phyloP scores from a whole-genome alignment of 1,284 basidiomycete genomes.

The Rhodofomes roseus region DNA sequence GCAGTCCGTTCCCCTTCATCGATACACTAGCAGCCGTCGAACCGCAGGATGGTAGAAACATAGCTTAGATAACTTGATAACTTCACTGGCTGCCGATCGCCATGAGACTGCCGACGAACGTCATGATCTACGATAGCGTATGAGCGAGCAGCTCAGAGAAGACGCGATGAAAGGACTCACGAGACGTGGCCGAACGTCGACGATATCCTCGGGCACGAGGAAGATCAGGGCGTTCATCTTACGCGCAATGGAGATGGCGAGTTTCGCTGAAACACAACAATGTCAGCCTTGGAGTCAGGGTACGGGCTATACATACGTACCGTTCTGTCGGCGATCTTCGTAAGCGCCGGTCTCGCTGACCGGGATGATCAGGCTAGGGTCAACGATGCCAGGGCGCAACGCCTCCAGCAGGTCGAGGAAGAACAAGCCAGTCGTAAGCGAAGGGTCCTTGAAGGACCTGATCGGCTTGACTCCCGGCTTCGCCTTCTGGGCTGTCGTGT shows the following conservation, averaged over 20 bases:
- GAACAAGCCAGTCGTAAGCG: constrained; percentile 88
- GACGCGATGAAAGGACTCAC: constrained; percentile 40
- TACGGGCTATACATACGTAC: constrained; percentile 35
- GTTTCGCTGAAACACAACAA: constrained; percentile 62
- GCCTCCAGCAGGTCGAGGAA: constrained; percentile 92
- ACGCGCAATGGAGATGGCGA: constrained; percentile 96
- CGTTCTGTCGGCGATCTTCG: constrained; percentile 91
- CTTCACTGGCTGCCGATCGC: constrained; percentile 17
- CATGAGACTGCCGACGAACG: constrained; percentile 51
- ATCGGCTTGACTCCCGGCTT: constrained; percentile 70
- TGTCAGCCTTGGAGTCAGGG: not conserved
- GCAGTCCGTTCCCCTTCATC: not conserved
- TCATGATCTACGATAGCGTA: constrained; percentile 35
- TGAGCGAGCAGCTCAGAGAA: not conserved
- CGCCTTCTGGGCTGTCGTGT: constrained; percentile 76
- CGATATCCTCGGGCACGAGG: constrained; percentile 95
- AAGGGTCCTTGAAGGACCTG: constrained; percentile 92
- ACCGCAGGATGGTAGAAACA: not conserved
- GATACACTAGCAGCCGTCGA: constrained; percentile 1
- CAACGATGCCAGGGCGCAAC: constrained; percentile 92
- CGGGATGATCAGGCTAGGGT: constrained; percentile 76
- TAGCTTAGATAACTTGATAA: not conserved
- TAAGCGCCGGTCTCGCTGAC: constrained; percentile 69
- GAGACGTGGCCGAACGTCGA: constrained; percentile 81
- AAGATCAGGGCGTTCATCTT: constrained; percentile 98